Percentiles rank a stretch among this genome's conserved stretches.
These are phyloP conservation scores for Malus asiatica DNA, from an alignment of 306 rosid species.

Conservation along the genomic window DNA sequence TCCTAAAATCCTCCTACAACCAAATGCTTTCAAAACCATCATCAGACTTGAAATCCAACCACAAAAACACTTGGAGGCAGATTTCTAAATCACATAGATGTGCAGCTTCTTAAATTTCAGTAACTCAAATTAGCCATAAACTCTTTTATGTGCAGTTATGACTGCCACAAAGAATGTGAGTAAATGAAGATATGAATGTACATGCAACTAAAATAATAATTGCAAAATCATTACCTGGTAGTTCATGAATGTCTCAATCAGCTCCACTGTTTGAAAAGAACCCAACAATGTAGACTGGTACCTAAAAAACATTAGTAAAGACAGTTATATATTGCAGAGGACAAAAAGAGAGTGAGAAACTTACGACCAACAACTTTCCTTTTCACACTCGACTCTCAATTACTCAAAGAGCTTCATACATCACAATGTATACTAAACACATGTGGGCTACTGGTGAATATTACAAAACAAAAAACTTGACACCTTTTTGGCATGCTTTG, in stretches of 20 bases:
- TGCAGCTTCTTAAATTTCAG: neutral
- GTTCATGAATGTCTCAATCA: slow-evolving; percentile 94
- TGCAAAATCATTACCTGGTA: slow-evolving; percentile 58
- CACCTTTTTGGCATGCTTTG: neutral
- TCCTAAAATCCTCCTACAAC: neutral
- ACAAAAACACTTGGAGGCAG: neutral
- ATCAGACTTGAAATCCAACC: neutral
- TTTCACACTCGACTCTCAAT: neutral
- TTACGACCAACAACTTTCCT: neutral
- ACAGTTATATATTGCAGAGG: neutral
- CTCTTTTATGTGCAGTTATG: neutral
- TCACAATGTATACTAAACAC: no score
- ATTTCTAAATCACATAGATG: neutral
- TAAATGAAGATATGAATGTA: neutral
- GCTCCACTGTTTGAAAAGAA: slow-evolving; percentile 84
- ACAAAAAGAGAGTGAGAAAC: neutral
- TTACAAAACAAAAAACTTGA: neutral
- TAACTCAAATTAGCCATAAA: neutral
- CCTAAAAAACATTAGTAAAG: slow-evolving; percentile 38
- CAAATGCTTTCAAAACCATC: no score
- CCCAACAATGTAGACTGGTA: slow-evolving; percentile 92
- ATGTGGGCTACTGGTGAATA: neutral
- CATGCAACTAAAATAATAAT: neutral
- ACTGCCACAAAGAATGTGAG: neutral
- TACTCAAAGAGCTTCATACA: neutral